phyloP scores from a whole-genome alignment of 495 filamentous ascomycete genomes.

The Hyaloscypha finlandica region DNA sequence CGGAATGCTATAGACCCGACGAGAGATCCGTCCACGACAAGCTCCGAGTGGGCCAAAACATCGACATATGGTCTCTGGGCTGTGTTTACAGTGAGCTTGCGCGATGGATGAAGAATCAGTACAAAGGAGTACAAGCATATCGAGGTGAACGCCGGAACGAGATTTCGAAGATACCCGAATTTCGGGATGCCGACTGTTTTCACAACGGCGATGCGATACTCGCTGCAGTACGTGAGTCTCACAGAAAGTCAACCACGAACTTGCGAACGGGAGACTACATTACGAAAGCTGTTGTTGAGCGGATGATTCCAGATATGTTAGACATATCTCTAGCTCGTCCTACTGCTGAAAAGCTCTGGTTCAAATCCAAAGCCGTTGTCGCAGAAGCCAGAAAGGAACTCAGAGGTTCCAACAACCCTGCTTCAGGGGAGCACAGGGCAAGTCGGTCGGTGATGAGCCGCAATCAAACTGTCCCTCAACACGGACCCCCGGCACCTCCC shows the following conservation, averaged over 20 bases:
- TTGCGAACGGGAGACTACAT: slow-evolving; percentile 8
- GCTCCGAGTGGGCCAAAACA: not conserved
- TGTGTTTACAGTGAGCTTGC: slow-evolving; percentile 45
- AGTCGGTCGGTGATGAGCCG: too few relatives aligned
- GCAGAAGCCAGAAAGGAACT: not conserved
- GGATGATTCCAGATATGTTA: slow-evolving; percentile 26
- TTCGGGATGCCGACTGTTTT: slow-evolving; percentile 41
- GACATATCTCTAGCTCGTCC: slow-evolving; percentile 22
- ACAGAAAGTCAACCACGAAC: slow-evolving; percentile 23
- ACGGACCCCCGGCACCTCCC: too few relatives aligned
- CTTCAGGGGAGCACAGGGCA: too few relatives aligned
- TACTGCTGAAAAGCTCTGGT: slow-evolving; percentile 22
- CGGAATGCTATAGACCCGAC: slow-evolving; percentile 29
- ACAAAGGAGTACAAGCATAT: slow-evolving; percentile 36
- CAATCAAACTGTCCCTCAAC: too few relatives aligned
- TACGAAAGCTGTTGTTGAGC: not conserved
- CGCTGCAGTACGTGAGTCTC: slow-evolving; percentile 31
- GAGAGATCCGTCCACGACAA: not conserved
- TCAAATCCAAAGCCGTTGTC: not conserved
- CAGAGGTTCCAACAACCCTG: too few relatives aligned
- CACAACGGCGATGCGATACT: slow-evolving; percentile 41
- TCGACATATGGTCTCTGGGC: slow-evolving; percentile 44
- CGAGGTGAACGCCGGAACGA: slow-evolving; percentile 32
- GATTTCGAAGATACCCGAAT: slow-evolving; percentile 22
- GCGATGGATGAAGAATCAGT: slow-evolving; percentile 39